phyloP scores from a whole-genome alignment of 106 monocot genomes.

The Dendrobium huoshanense region DNA sequence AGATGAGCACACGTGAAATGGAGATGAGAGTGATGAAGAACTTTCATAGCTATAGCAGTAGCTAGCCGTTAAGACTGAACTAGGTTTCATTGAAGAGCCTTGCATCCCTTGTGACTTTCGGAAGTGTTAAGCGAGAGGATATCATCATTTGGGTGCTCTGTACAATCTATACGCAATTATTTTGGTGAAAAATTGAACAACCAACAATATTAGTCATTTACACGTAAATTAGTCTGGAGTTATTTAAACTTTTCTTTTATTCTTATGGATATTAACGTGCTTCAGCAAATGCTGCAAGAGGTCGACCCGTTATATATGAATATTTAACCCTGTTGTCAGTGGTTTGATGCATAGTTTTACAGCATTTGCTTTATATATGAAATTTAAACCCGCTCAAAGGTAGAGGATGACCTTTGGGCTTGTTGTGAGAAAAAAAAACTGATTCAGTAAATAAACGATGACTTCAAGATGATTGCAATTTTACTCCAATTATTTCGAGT shows the following conservation, averaged over 20 bases:
- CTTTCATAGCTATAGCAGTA: background rate
- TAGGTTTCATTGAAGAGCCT: background rate
- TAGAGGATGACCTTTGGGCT: no score
- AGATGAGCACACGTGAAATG: conserved; percentile 20
- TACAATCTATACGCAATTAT: background rate
- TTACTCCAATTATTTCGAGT: no score
- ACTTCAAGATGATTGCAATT: no score
- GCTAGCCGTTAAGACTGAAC: background rate
- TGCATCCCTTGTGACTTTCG: background rate
- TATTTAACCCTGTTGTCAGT: no score
- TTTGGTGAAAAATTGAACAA: background rate
- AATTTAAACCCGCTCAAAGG: no score
- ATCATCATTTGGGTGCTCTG: background rate
- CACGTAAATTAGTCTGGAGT: background rate
- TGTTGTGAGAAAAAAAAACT: no score
- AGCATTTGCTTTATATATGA: no score
- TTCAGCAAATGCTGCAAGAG: no score
- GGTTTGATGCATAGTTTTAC: no score
- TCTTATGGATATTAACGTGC: no score
- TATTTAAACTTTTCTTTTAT: background rate
- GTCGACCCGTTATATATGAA: no score
- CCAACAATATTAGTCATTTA: background rate
- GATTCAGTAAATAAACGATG: no score
- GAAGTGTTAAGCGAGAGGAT: background rate
- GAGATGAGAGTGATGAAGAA: conserved; percentile 21